phyloP scores from a whole-genome alignment of 108 stramenopile genomes.

The Skeletonema costatum region DNA sequence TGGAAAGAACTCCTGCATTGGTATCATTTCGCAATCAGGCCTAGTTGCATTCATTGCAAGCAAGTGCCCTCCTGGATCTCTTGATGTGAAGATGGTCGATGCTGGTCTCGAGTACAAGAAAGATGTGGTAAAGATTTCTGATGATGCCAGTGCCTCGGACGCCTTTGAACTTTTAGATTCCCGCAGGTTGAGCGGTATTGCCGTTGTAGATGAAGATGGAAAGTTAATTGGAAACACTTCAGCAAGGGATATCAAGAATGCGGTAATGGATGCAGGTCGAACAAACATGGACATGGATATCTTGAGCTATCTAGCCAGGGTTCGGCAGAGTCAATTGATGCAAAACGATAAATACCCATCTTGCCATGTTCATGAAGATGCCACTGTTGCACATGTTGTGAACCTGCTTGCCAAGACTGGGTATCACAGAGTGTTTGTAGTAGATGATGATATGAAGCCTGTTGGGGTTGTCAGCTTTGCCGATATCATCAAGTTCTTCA shows the following conservation, averaged over 20 bases:
- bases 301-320: conserved; percentile 46
- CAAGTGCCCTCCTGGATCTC: conserved; percentile 36
- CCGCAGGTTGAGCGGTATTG: conserved; percentile 50
- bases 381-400: conserved; percentile 57
- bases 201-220: conserved; percentile 61
- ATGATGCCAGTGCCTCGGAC: conserved; percentile 35
- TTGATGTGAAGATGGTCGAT: conserved; percentile 47
- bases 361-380: conserved; percentile 53
- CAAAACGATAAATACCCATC: conserved; percentile 48
- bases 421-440: conserved; percentile 55
- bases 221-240: conserved; percentile 53
- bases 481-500: conserved; percentile 39
- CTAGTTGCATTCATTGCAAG: conserved; percentile 43
- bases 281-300: conserved; percentile 51
- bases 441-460: conserved; percentile 51
- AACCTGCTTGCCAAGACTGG: conserved; percentile 51
- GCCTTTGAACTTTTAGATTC: conserved; percentile 58
- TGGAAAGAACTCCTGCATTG: conserved; percentile 28
- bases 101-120: conserved; percentile 47
- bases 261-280: conserved; percentile 49
- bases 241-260: conserved; percentile 52
- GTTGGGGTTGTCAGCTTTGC: conserved; percentile 55
- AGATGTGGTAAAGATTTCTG: conserved; percentile 37
- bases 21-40: conserved; percentile 48
- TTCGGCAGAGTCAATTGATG: conserved; percentile 46